phyloP scores from a whole-genome alignment of 495 filamentous ascomycete genomes.

The Penicillium manginii region DNA sequence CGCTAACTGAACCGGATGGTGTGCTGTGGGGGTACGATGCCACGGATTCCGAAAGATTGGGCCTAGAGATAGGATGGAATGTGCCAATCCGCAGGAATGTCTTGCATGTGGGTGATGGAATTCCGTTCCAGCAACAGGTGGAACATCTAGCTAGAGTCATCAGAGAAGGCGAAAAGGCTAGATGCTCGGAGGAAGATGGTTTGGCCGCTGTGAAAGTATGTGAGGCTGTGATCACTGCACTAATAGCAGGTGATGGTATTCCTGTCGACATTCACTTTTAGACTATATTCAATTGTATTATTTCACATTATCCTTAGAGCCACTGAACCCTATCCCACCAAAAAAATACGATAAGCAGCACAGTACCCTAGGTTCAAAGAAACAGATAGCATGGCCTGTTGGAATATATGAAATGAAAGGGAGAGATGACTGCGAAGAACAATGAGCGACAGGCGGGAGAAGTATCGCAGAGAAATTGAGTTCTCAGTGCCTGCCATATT shows the following conservation, averaged over 20 bases:
- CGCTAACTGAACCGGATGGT: conserved; percentile 1
- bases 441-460: background rate
- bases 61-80: background rate
- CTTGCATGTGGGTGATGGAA: background rate
- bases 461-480: background rate
- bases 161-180: background rate
- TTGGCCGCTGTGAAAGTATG: conserved; percentile 13
- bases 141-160: conserved; percentile 15
- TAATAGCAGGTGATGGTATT: conserved; percentile 8
- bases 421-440: background rate
- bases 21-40: background rate
- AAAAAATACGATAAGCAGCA: too few relatives aligned
- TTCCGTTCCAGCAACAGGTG: conserved; percentile 14
- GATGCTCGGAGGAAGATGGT: conserved; percentile 19
- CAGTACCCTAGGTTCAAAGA: too few relatives aligned
- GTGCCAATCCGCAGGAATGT: background rate
- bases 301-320: background rate
- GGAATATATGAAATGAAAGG: background rate
- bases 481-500: background rate
- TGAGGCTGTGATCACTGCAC: conserved; percentile 12
- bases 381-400: too few relatives aligned
- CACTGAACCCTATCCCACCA: too few relatives aligned
- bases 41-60: background rate
- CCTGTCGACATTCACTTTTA: conserved; percentile 8
- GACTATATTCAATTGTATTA: background rate